A percentile compares a stretch with the other conserved stretches of the same genome.
Evolutionary conservation across 495 filamentous ascomycete species (phyloP).

Genomic region (Penicillium odoratum): DNA sequence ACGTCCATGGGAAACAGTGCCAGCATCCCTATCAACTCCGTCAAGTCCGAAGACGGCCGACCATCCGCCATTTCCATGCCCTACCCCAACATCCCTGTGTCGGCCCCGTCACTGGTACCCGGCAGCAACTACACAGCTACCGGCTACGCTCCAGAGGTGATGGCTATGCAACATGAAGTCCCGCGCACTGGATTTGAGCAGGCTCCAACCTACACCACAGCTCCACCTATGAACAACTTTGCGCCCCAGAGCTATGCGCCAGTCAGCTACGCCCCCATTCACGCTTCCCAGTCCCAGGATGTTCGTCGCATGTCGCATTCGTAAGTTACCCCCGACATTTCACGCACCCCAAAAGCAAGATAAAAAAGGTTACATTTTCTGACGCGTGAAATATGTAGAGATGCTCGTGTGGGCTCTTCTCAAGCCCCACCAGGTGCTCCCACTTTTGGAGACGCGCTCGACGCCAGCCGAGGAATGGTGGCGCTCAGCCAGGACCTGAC

Average conservation of each 20-base stretch:
- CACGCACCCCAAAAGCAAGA: not conserved
- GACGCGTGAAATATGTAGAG: constrained; percentile 34
- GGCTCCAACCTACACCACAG: constrained; percentile 65
- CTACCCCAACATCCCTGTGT: constrained; percentile 69
- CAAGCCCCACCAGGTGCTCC: constrained; percentile 31
- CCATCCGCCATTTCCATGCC: constrained; percentile 69
- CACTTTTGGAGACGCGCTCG: constrained; percentile 69
- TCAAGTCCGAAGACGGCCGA: constrained; percentile 57
- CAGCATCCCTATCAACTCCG: constrained; percentile 53
- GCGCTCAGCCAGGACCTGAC: constrained; percentile 86
- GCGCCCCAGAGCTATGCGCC: constrained; percentile 58
- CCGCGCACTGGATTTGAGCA: constrained; percentile 52
- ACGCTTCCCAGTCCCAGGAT: constrained; percentile 57
- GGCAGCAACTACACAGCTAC: constrained; percentile 68
- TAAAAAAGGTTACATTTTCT: constrained; percentile 2
- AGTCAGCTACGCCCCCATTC: constrained; percentile 52
- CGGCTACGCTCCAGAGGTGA: constrained; percentile 68
- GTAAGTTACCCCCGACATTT: constrained; percentile 56
- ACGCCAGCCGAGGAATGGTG: constrained; percentile 87
- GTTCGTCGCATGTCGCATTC: constrained; percentile 82
- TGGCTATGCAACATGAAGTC: constrained; percentile 71
- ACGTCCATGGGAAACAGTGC: constrained; percentile 59
- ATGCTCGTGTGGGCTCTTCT: constrained; percentile 57
- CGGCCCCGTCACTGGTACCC: constrained; percentile 66
- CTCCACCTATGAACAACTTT: constrained; percentile 66